Conservation (phyloP, 2,329 filamentous ascomycete species). For the Colletotrichum godetiae region DNA sequence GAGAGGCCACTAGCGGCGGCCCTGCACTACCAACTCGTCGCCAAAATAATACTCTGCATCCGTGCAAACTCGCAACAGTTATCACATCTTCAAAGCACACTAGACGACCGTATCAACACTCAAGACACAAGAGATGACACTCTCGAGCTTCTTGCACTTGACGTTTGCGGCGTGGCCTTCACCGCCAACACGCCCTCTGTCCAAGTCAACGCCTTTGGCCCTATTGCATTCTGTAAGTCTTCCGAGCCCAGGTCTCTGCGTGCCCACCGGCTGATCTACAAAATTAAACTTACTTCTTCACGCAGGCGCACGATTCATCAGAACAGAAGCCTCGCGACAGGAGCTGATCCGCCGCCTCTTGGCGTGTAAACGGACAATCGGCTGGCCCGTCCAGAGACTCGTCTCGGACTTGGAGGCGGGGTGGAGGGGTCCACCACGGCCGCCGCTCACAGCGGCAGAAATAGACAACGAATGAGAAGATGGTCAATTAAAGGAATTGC, state of each 20-base stretch:
- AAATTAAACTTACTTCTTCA: too few relatives aligned
- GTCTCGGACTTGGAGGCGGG: slow-evolving; percentile 43
- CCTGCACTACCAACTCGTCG: slow-evolving; percentile 55
- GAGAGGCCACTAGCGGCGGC: slow-evolving; percentile 47
- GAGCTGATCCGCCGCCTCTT: slow-evolving; percentile 46
- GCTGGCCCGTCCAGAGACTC: slow-evolving; percentile 53
- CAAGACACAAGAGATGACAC: slow-evolving; percentile 37
- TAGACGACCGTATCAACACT: not conserved
- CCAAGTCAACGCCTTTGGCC: slow-evolving; percentile 60
- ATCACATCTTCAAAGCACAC: not conserved
- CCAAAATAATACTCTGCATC: slow-evolving; percentile 45
- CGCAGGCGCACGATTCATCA: slow-evolving; percentile 46
- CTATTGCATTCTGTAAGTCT: slow-evolving; percentile 57
- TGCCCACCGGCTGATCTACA: too few relatives aligned
- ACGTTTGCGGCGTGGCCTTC: slow-evolving; percentile 57
- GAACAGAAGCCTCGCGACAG: slow-evolving; percentile 39
- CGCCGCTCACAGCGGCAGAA: too few relatives aligned
- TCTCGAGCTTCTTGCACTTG: slow-evolving; percentile 47
- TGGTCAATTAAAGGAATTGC: not conserved
- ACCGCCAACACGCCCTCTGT: slow-evolving; percentile 54
- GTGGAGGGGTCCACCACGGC: slow-evolving; percentile 38
- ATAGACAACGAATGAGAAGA: not conserved
- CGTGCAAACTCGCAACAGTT: slow-evolving; percentile 33
- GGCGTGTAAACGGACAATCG: slow-evolving; percentile 48
- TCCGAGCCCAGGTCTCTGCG: too few relatives aligned